Percentiles rank a stretch among this genome's conserved stretches.
phyloP scores from a whole-genome alignment of 371 early-diverging fungal genomes.

The Mortierella polycephala region DNA sequence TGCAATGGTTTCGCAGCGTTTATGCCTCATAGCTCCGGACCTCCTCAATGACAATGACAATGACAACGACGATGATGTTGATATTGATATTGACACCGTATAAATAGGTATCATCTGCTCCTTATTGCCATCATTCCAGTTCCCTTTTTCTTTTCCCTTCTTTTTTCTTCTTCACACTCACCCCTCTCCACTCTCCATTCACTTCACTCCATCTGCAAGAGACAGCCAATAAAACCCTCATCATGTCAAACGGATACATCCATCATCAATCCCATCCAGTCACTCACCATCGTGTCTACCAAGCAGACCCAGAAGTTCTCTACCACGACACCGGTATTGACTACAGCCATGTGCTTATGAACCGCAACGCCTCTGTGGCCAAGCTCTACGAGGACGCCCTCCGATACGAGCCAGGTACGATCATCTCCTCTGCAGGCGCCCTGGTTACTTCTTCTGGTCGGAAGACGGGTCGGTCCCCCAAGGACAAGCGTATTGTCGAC shows the following conservation, averaged over 20 bases:
- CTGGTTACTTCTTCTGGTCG: slow-evolving; percentile 89
- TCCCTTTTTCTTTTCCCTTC: background rate
- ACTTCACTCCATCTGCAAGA: background rate
- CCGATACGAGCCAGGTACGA: slow-evolving; percentile 86
- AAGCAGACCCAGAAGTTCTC: slow-evolving; percentile 28
- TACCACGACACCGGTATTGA: slow-evolving; percentile 51
- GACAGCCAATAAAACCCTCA: background rate
- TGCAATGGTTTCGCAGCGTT: no score
- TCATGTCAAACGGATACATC: background rate
- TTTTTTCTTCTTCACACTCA: background rate
- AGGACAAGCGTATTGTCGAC: slow-evolving; percentile 96
- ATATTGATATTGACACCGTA: no score
- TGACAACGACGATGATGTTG: no score
- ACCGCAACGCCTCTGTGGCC: slow-evolving; percentile 79
- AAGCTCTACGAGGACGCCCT: slow-evolving; percentile 96
- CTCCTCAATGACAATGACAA: no score
- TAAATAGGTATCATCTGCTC: no score
- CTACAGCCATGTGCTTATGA: slow-evolving; percentile 64
- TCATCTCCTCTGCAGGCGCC: slow-evolving; percentile 91
- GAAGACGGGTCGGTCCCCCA: slow-evolving; percentile 90
- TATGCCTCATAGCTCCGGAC: no score
- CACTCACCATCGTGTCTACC: slow-evolving; percentile 21
- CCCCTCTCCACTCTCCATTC: slow-evolving; percentile 2
- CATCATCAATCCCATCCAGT: slow-evolving; percentile 20
- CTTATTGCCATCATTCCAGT: background rate